These are phyloP conservation scores for Ceratocystiopsis brevicomis DNA, from an alignment of 2,329 filamentous ascomycete species.

Conservation along the genomic window DNA sequence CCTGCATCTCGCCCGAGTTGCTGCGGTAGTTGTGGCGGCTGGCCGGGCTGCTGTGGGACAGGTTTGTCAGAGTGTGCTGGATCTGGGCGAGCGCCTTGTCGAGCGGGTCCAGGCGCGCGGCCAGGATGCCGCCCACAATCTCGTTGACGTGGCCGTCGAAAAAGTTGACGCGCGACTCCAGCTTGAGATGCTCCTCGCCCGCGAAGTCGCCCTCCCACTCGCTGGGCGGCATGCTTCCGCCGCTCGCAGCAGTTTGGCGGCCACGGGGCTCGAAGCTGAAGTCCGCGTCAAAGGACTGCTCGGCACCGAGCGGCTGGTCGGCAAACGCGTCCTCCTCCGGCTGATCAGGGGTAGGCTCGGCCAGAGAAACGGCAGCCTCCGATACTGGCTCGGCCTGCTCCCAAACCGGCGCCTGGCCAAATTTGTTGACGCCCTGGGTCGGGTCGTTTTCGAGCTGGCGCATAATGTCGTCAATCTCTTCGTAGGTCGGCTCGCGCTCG, in stretches of 20 bases:
- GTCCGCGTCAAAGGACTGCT: constrained; percentile 29
- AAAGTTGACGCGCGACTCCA: constrained; percentile 65
- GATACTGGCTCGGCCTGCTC: constrained; percentile 22
- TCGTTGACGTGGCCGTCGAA: constrained; percentile 84
- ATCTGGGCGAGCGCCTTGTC: constrained; percentile 64
- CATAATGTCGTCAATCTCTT: constrained; percentile 90
- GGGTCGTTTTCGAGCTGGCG: constrained; percentile 57
- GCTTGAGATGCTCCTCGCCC: constrained; percentile 65
- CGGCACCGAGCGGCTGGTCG: constrained; percentile 12
- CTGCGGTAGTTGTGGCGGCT: constrained; percentile 43
- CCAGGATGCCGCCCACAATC: constrained; percentile 59
- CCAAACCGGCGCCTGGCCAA: constrained; percentile 26
- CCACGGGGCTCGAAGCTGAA: constrained; percentile 43
- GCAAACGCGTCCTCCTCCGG: constrained; percentile 14
- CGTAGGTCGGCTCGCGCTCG: constrained; percentile 36
- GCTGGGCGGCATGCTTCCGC: constrained; percentile 49
- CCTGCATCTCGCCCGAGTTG: constrained; percentile 47
- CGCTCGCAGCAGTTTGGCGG: constrained; percentile 25
- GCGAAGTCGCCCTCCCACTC: constrained; percentile 85
- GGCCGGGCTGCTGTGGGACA: constrained; percentile 32
- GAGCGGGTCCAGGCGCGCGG: constrained; percentile 59
- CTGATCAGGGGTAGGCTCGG: constrained; percentile 20
- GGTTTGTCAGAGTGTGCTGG: constrained; percentile 44
- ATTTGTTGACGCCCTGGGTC: constrained; percentile 54
- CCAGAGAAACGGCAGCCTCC: constrained; percentile 17